Evolutionary conservation across 768 basidiomycete species (phyloP).

Genomic region (Mycena haematopus): DNA sequence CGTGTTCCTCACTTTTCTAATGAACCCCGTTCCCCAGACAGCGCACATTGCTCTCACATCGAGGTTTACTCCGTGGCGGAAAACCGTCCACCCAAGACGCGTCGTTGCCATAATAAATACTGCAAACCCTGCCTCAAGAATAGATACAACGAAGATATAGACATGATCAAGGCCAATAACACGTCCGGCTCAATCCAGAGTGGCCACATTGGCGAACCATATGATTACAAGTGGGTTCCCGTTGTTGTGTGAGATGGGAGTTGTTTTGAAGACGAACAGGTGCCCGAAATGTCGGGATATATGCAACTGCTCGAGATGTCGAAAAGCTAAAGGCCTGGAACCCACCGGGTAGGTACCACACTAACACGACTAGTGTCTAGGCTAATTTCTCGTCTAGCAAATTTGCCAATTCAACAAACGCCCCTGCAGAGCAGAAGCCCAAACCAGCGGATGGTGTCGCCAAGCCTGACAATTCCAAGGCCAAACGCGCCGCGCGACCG

Average conservation of each 20-base stretch:
- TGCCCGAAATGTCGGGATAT: constrained; percentile 71
- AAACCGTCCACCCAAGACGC: constrained; percentile 36
- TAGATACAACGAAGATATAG: constrained; percentile 63
- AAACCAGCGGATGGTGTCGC: constrained; percentile 17
- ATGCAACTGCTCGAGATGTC: constrained; percentile 74
- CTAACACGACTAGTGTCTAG: constrained; percentile 2
- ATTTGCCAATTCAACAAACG: constrained; percentile 19
- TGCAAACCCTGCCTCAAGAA: constrained; percentile 73
- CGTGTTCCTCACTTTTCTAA: constrained; percentile 12
- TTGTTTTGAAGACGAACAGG: constrained; percentile 42
- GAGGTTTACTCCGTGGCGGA: constrained; percentile 31
- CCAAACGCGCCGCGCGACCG: constrained; percentile 36
- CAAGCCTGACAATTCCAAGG: constrained; percentile 25
- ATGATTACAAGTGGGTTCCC: constrained; percentile 58
- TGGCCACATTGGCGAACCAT: constrained; percentile 38
- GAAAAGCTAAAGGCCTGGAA: constrained; percentile 65
- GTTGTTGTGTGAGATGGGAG: background rate
- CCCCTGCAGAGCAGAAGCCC: constrained; percentile 16
- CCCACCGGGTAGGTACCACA: constrained; percentile 58
- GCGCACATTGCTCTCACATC: constrained; percentile 45
- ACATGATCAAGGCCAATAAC: constrained; percentile 43
- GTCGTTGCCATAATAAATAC: constrained; percentile 62
- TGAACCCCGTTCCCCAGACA: constrained; percentile 31
- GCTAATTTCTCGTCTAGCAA: constrained; percentile 17
- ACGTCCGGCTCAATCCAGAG: constrained; percentile 18